Evolutionary conservation across 306 rosid species (phyloP).

Genomic region (Prunus mume): DNA sequence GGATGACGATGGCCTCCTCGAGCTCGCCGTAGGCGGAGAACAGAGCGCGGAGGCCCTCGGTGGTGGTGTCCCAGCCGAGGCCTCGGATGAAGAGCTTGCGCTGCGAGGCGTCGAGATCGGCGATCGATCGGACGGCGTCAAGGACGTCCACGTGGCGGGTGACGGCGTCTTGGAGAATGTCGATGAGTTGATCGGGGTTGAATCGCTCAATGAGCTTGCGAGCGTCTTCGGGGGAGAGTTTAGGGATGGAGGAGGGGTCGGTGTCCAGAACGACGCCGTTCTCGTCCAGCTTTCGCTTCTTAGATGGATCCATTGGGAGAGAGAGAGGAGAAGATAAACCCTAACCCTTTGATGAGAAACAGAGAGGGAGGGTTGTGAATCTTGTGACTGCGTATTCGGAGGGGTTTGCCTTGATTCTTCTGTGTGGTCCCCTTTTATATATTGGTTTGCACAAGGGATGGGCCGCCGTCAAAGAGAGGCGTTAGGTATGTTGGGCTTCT

Average conservation of each 20-base stretch:
- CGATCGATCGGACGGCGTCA: constrained; percentile 60
- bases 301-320: constrained; percentile 57
- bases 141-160: constrained; percentile 75
- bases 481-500: not conserved
- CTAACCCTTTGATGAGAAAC: constrained; percentile 33
- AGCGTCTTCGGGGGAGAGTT: constrained; percentile 58
- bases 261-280: constrained; percentile 48
- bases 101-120: constrained; percentile 72
- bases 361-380: not conserved
- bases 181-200: constrained; percentile 64
- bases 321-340: constrained; percentile 30
- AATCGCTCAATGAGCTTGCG: constrained; percentile 84
- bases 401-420: not conserved
- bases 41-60: constrained; percentile 81
- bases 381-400: not conserved
- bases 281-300: constrained; percentile 87
- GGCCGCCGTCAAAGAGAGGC: not conserved
- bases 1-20: constrained; percentile 86
- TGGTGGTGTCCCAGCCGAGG: constrained; percentile 93
- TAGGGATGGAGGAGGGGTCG: not conserved
- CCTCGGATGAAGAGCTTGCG: constrained; percentile 96
- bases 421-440: not conserved
- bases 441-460: not conserved
- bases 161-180: constrained; percentile 71
- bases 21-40: constrained; percentile 90